phyloP scores from a whole-genome alignment of 352 stramenopile genomes.

The Aphanomyces euteiches region DNA sequence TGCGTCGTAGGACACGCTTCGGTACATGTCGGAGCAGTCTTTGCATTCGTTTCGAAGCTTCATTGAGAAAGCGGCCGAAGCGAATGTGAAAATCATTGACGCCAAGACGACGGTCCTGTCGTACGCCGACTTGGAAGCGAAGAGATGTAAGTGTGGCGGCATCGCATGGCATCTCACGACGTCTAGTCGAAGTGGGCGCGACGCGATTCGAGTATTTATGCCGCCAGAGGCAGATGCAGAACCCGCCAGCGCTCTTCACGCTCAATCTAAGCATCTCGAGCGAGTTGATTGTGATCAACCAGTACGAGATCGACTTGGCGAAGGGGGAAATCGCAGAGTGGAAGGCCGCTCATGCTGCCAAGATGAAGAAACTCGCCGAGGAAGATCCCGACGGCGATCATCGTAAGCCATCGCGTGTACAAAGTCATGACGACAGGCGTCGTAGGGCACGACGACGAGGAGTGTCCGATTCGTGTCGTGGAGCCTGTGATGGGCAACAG shows the following conservation, averaged over 20 bases:
- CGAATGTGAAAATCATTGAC: conserved; percentile 67
- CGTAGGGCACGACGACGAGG: conserved; percentile 36
- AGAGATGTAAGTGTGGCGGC: neutral
- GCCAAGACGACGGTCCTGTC: conserved; percentile 63
- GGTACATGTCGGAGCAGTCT: conserved; percentile 67
- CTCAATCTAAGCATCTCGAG: conserved; percentile 66
- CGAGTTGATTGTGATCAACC: conserved; percentile 71
- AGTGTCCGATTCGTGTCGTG: conserved; percentile 48
- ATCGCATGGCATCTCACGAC: neutral
- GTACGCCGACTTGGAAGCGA: conserved; percentile 56
- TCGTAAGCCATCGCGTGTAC: neutral
- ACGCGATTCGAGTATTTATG: conserved; percentile 80
- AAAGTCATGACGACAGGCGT: neutral
- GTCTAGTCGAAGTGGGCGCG: conserved; percentile 48
- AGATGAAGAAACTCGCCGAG: conserved; percentile 1
- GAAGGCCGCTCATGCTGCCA: conserved; percentile 35
- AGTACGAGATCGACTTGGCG: conserved; percentile 58
- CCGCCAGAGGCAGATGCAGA: conserved; percentile 56
- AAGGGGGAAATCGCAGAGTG: conserved; percentile 50
- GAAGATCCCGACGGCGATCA: conserved; percentile 17
- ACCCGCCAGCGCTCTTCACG: conserved; percentile 62
- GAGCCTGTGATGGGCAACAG: conserved; percentile 47
- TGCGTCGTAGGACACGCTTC: conserved; percentile 63
- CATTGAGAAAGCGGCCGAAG: conserved; percentile 50
- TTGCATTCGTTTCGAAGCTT: conserved; percentile 71